Conservation (phyloP, 1,284 basidiomycete species). For the Ceratobasidium sp. region DNA sequence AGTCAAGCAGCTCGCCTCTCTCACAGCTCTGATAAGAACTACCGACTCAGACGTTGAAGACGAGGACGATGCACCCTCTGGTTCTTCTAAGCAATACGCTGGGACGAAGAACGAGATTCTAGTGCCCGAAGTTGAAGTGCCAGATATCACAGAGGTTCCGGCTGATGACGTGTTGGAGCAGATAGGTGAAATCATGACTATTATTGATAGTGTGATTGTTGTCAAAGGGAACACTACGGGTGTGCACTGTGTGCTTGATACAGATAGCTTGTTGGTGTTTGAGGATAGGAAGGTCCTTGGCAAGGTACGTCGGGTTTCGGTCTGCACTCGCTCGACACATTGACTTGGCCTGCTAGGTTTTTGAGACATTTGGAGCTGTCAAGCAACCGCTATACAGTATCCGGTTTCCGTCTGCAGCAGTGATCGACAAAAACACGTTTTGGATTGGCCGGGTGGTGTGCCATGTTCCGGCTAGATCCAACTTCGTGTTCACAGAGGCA, state of each 20-base stretch:
- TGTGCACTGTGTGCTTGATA: constrained; percentile 71
- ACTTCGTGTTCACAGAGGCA: constrained; percentile 78
- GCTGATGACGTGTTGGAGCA: constrained; percentile 70
- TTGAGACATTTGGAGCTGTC: constrained; percentile 91
- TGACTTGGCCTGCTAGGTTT: constrained; percentile 64
- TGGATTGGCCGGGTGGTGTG: constrained; percentile 54
- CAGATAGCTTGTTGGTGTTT: constrained; percentile 87
- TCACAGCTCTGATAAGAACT: constrained; percentile 26
- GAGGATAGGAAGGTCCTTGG: constrained; percentile 85
- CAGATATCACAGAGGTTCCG: constrained; percentile 54
- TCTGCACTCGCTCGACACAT: constrained; percentile 9
- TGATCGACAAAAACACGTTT: constrained; percentile 43
- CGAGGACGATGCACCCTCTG: constrained; percentile 49
- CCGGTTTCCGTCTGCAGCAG: constrained; percentile 54
- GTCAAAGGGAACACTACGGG: constrained; percentile 67
- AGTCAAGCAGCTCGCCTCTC: constrained; percentile 32
- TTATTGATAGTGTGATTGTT: constrained; percentile 75
- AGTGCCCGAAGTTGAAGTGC: constrained; percentile 54
- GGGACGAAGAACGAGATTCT: constrained; percentile 54
- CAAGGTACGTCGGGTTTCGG: constrained; percentile 64
- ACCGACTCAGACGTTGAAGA: constrained; percentile 49
- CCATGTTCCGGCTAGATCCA: constrained; percentile 79
- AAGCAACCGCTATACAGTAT: constrained; percentile 85
- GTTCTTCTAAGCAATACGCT: constrained; percentile 45
- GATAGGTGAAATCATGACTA: constrained; percentile 78